A percentile compares a stretch with the other conserved stretches of the same genome.
Evolutionary conservation across 768 basidiomycete genomes (phyloP).

Genomic region (Heimioporus sp.): DNA sequence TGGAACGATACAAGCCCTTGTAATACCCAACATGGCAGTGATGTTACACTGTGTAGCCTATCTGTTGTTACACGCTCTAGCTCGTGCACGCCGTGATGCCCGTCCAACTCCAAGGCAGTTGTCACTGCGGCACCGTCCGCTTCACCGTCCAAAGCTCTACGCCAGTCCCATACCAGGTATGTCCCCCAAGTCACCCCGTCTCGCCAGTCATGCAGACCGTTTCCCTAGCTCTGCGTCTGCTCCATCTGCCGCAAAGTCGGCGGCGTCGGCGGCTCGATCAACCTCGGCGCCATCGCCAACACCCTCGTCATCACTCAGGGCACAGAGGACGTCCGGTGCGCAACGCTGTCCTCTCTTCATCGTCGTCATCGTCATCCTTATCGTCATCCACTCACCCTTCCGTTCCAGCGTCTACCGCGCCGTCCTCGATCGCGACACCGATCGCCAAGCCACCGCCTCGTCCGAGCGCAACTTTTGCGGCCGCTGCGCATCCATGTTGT

Average conservation of each 20-base stretch:
- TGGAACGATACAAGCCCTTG: too few species aligned
- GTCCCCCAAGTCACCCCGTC: neutral
- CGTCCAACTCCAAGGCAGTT: slow-evolving; percentile 43
- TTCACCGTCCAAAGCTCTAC: slow-evolving; percentile 46
- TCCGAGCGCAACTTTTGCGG: slow-evolving; percentile 66
- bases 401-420: slow-evolving; percentile 56
- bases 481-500: slow-evolving; percentile 64
- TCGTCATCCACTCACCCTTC: too few species aligned
- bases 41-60: too few species aligned
- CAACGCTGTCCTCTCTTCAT: too few species aligned
- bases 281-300: slow-evolving; percentile 54
- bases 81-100: slow-evolving; percentile 44
- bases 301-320: slow-evolving; percentile 52
- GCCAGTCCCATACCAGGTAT: slow-evolving; percentile 61
- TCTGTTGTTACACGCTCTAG: too few species aligned
- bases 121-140: slow-evolving; percentile 35
- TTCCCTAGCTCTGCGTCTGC: slow-evolving; percentile 53
- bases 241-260: slow-evolving; percentile 74
- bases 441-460: slow-evolving; percentile 42
- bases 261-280: slow-evolving; percentile 62
- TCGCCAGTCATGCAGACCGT: neutral
- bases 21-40: too few species aligned
- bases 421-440: slow-evolving; percentile 54
- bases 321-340: slow-evolving; percentile 52
- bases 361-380: neutral